These are phyloP conservation scores for Breviolum minutum DNA, from an alignment of 73 alveolate species.

Conservation along the genomic window DNA sequence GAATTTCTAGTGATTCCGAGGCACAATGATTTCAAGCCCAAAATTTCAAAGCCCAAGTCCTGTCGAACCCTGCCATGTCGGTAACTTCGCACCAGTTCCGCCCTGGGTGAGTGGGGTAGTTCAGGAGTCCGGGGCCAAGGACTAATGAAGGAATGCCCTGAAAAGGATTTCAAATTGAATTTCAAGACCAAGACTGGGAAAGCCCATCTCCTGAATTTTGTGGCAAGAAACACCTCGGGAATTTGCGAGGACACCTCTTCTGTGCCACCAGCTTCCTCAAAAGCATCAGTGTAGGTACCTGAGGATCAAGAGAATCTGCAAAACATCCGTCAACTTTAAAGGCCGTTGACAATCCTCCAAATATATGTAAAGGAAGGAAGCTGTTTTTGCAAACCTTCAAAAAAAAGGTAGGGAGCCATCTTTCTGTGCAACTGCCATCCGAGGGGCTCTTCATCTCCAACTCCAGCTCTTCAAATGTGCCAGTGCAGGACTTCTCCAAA, in stretches of 20 bases:
- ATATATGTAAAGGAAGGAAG: too few relatives aligned
- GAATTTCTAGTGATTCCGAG: neutral
- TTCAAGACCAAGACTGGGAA: too few relatives aligned
- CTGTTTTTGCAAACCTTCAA: neutral
- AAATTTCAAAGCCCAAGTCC: constrained; percentile 41
- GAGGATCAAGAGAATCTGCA: neutral
- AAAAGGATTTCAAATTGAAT: neutral
- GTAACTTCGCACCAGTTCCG: constrained; percentile 20
- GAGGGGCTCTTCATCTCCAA: neutral
- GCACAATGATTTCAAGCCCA: constrained; percentile 12
- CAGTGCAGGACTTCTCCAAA: constrained; percentile 10
- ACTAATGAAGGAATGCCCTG: neutral
- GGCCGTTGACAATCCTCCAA: neutral
- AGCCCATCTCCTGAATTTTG: too few relatives aligned
- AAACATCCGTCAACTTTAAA: too few relatives aligned
- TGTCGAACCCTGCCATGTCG: constrained; percentile 54
- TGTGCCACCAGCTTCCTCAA: constrained; percentile 19
- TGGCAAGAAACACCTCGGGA: constrained; percentile 11
- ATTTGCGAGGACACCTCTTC: neutral
- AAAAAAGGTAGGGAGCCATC: too few relatives aligned
- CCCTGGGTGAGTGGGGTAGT: neutral
- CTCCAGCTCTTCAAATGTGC: constrained; percentile 33
- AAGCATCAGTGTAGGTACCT: constrained; percentile 21
- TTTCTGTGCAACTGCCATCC: too few relatives aligned
- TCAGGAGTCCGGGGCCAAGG: too few relatives aligned